Evolutionary conservation across 1,284 basidiomycete genomes (phyloP), one percentile per base, ranked within the genome.

Genomic region (Heterobasidion irregulare): DNA sequence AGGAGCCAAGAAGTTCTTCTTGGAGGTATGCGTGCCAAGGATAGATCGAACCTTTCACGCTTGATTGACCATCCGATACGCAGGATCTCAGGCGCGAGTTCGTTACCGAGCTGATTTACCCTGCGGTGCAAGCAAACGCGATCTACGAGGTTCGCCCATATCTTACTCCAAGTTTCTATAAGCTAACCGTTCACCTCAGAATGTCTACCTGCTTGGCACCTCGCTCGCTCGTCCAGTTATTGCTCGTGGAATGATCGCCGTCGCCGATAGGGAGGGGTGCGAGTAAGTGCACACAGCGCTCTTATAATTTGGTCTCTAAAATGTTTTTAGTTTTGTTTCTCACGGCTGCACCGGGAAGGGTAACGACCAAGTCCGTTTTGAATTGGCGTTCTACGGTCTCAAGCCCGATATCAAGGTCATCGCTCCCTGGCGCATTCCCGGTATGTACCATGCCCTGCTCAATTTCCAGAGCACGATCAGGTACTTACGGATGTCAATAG

Each of bases 321-420:
- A 48, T 57, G 16, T 47, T 55, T 38, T 15, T 58, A 94, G 92
- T 72, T 99, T 82, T 69, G 96, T 99, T 62, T 89, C 95, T 43
- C 97, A 99, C 74, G 96, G 96, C 44, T 99, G 96, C 81, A 99
- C 96, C 50, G 96, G 96, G 57, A 99, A 99, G 78, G 96, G 96
- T 56, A 99, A 99, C 72, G 96, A 99, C 73, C 97, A 99, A 76
- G 96, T 99, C 64, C 92, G 97, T 59, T 99, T 99, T 72, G 97
- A 99, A 71, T 87, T 99, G 57, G 95, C 97, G 8, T 99, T 99
- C 78, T 99, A 99, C 72, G 96, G 94, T 56, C 82, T 99, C 65
- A 95, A 97, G 72, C 95, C 96, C 53, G 90, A 94, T 67, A 98
- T 99, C 83, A 98, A 98, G 75, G 95, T 99, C 68, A 87, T 99